These are phyloP conservation scores for Colletotrichum cereale DNA, from an alignment of 2,329 filamentous ascomycete species.

Conservation along the genomic window DNA sequence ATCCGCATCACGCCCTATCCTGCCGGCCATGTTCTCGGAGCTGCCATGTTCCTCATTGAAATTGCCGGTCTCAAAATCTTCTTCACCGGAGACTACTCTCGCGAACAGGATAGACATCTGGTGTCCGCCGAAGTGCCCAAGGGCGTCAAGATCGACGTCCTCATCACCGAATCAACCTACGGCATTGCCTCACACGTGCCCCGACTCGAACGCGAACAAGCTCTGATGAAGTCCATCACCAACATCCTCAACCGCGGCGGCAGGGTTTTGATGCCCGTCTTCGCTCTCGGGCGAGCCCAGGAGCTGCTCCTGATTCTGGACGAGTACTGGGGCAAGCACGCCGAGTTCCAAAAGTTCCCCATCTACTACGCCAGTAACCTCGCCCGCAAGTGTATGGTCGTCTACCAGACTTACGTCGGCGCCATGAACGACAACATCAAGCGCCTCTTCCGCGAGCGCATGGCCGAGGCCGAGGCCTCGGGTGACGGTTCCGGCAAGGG, in stretches of 20 bases:
- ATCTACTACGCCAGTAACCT: slow-evolving; percentile 99
- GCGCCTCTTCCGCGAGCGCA: slow-evolving; percentile 89
- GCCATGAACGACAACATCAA: slow-evolving; percentile 99
- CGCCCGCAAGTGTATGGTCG: slow-evolving; percentile 96
- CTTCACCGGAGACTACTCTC: slow-evolving; percentile 97
- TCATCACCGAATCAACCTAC: slow-evolving; percentile 98
- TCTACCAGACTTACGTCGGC: slow-evolving; percentile 97
- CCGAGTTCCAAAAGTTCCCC: slow-evolving; percentile 88
- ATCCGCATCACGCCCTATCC: slow-evolving; percentile 98
- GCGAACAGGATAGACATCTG: slow-evolving; percentile 94
- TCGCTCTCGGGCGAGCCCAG: slow-evolving; percentile 92
- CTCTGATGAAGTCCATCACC: slow-evolving; percentile 96
- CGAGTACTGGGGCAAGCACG: slow-evolving; percentile 94
- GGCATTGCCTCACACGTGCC: slow-evolving; percentile 95
- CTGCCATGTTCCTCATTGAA: slow-evolving; percentile 98
- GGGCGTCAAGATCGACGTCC: slow-evolving; percentile 91
- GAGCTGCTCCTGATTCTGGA: slow-evolving; percentile 95
- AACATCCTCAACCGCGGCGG: slow-evolving; percentile 91
- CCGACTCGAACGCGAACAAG: slow-evolving; percentile 88
- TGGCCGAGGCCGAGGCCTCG: slow-evolving; percentile 88
- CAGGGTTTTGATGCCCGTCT: slow-evolving; percentile 93
- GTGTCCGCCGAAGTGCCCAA: slow-evolving; percentile 92
- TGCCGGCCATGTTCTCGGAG: slow-evolving; percentile 96
- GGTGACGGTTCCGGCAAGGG: slow-evolving; percentile 82
- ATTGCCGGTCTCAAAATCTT: slow-evolving; percentile 97